Conservation (phyloP, 345 rosid genomes). For the Gynandropsis gynandra region DNA sequence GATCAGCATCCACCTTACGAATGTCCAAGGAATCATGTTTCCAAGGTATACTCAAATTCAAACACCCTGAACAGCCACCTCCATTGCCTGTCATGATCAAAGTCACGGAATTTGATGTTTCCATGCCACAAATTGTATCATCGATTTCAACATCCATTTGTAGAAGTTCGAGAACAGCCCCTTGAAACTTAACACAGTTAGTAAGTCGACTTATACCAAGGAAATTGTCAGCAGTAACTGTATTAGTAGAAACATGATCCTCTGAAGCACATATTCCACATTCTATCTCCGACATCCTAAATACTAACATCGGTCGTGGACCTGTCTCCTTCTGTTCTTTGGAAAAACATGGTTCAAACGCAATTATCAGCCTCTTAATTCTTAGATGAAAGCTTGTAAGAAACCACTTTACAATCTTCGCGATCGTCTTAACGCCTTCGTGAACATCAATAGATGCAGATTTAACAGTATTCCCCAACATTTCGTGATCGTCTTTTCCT, state of each 20-base stretch:
- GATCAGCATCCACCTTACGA: conserved; percentile 75
- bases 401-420: conserved; percentile 89
- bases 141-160: conserved; percentile 38
- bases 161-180: conserved; percentile 75
- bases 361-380: conserved; percentile 66
- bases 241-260: conserved; percentile 29
- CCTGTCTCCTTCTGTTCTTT: conserved; percentile 27
- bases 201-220: conserved; percentile 64
- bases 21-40: conserved; percentile 87
- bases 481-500: conserved; percentile 36
- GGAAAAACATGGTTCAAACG: conserved; percentile 55
- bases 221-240: conserved; percentile 39
- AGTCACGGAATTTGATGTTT: conserved; percentile 32
- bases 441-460: conserved; percentile 58
- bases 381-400: conserved; percentile 72
- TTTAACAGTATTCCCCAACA: conserved; percentile 27
- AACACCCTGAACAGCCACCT: conserved; percentile 78
- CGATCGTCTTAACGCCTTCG: conserved; percentile 95
- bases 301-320: conserved; percentile 42
- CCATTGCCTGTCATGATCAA: conserved; percentile 52
- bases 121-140: conserved; percentile 17
- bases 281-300: conserved; percentile 57
- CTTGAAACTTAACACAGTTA: conserved; percentile 69
- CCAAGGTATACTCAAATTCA: conserved; percentile 90
- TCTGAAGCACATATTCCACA: conserved; percentile 75